Conservation (phyloP, 2,329 filamentous ascomycete genomes). For the Sclerotiophoma versabilis region DNA sequence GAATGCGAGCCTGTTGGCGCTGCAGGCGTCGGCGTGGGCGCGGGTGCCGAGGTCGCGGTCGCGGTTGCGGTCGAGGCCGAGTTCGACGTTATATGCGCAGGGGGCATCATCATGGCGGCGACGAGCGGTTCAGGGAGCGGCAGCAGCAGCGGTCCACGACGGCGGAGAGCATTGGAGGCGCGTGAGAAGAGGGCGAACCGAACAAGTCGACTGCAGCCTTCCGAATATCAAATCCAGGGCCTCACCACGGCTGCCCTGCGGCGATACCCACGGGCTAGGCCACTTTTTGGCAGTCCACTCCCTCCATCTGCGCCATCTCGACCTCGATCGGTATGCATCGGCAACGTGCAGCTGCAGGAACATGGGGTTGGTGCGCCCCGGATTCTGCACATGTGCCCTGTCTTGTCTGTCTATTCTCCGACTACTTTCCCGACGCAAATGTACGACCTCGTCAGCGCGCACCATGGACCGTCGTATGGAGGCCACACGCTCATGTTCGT, state of each 20-base stretch:
- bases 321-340: constrained; percentile 8
- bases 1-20: constrained; percentile 27
- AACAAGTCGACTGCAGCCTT: constrained; percentile 9
- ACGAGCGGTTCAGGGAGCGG: constrained; percentile 14
- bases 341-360: constrained; percentile 11
- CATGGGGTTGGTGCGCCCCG: constrained; percentile 12
- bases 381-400: constrained; percentile 8
- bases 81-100: constrained; percentile 5
- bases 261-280: constrained; percentile 14
- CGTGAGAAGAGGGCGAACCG: neutral
- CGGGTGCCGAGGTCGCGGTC: constrained; percentile 4
- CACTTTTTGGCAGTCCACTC: constrained; percentile 11
- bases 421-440: constrained; percentile 5
- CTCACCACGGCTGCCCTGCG: constrained; percentile 3
- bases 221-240: constrained; percentile 11
- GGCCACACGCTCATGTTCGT: too few relatives aligned
- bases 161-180: constrained; percentile 16
- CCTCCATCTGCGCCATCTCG: constrained; percentile 1
- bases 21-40: neutral
- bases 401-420: constrained; percentile 2
- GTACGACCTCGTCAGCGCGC: neutral
- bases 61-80: neutral
- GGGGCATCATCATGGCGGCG: constrained; percentile 17
- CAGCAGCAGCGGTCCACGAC: constrained; percentile 12
- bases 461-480: neutral